Conservation (phyloP, 805 yeast species). For the Cyberlindnera galapagoensis region DNA sequence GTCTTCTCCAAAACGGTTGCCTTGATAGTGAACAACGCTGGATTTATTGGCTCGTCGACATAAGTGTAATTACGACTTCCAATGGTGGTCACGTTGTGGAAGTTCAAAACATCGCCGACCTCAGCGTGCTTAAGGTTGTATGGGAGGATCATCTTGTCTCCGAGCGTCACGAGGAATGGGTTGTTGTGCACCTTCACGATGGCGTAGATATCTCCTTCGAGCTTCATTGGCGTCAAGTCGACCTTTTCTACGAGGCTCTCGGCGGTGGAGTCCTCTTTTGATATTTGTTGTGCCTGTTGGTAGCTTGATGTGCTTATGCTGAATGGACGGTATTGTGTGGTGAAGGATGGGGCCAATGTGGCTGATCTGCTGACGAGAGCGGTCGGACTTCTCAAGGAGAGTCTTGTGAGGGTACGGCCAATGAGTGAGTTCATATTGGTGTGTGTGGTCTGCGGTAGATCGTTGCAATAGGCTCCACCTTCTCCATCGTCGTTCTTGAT, state of each 20-base stretch:
- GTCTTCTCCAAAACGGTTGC: slow-evolving; percentile 88
- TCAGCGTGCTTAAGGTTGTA: slow-evolving; percentile 67
- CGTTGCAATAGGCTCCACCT: neutral
- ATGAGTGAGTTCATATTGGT: slow-evolving; percentile 3
- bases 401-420: slow-evolving; percentile 2
- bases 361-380: neutral
- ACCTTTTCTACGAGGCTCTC: slow-evolving; percentile 1
- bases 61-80: slow-evolving; percentile 83
- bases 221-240: slow-evolving; percentile 58
- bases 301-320: slow-evolving; percentile 7
- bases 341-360: neutral
- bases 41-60: slow-evolving; percentile 48
- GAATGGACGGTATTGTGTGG: slow-evolving; percentile 4
- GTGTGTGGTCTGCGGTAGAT: neutral
- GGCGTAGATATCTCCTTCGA: slow-evolving; percentile 71
- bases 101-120: slow-evolving; percentile 74
- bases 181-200: slow-evolving; percentile 73
- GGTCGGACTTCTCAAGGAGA: neutral
- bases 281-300: slow-evolving; percentile 3
- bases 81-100: slow-evolving; percentile 70
- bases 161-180: slow-evolving; percentile 84
- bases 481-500: too few species aligned
- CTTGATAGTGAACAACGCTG: slow-evolving; percentile 48
- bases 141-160: slow-evolving; percentile 79
- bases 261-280: neutral